Evolutionary conservation across 2,329 filamentous ascomycete species (phyloP), one percentile per base, ranked within the genome.

Genomic region (Taxawa tesnikishii): DNA sequence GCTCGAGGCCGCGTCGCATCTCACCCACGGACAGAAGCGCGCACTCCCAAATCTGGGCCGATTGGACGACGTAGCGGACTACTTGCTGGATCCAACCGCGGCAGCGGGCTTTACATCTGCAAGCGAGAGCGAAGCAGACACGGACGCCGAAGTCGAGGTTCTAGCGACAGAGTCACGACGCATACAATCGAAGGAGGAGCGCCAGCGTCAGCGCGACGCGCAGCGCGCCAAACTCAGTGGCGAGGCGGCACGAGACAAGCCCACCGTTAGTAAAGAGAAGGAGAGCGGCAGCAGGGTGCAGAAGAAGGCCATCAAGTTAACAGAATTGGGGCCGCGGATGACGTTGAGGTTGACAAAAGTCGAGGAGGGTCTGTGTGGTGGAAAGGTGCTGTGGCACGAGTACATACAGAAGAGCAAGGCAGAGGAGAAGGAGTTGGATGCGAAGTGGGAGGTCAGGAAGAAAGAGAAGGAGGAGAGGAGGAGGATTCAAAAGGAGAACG

Each of bases 361-460:
- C 4, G 90, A 98, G 52, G 90, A 98, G 46, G 90, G 88, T 2
- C 59, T 96, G 5, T 94, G 85, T 48, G 70, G 73, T 15, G 90
- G 90, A 30, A 90, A 84, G 54, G 72, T 94, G 35, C 83, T 98
- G 81, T 98, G 90, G 90, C 90, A 98, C 56, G 85, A 94, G 53
- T 92, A 84, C 51, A 76, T 96, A 32, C 73, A 79, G 52, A 98
- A 98, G 68, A 75, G 74, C 5, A 75, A 75, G 45, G 70, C 73
- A 12, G 87, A 98, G 55, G 62, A 84, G 35, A 72, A 77, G 50
- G 73, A 80, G 41, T 59, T 94, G 45, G 87, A 96, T 45, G 73
- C 78, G 62, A 71, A 74, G 44, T 96, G 90, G 83, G 79, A 85
- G 44, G 62, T 79, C 59, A 71, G 74, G 48, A 70, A 73, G 36